Percentiles rank a stretch among this genome's conserved stretches.
phyloP scores from a whole-genome alignment of 148 eudicot species.

The Rheum nobile region DNA sequence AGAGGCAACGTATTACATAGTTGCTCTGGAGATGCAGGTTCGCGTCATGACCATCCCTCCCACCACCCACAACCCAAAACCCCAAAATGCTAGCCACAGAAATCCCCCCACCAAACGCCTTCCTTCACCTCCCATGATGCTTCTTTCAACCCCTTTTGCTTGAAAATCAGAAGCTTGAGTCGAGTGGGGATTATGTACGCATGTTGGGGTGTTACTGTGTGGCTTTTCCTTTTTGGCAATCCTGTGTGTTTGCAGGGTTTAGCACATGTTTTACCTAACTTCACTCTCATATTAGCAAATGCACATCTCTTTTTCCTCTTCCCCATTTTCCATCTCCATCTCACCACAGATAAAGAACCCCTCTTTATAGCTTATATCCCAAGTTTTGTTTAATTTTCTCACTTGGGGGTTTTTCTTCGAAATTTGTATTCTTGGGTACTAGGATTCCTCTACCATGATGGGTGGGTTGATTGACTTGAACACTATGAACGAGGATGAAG shows the following conservation, averaged over 20 bases:
- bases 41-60: not conserved
- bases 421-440: too few relatives aligned
- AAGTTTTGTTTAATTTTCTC: not conserved
- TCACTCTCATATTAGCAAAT: conserved; percentile 28
- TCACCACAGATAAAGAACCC: too few relatives aligned
- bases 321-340: conserved; percentile 6
- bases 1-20: too few relatives aligned
- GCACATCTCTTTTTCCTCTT: conserved; percentile 20
- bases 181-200: not conserved
- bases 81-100: not conserved
- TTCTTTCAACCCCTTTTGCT: not conserved
- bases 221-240: conserved; percentile 24
- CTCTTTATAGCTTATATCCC: not conserved
- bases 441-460: too few relatives aligned
- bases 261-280: conserved; percentile 40
- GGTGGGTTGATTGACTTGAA: too few relatives aligned
- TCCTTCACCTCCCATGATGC: not conserved
- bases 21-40: too few relatives aligned
- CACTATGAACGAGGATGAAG: too few relatives aligned
- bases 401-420: not conserved
- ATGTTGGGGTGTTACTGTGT: not conserved
- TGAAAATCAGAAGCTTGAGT: not conserved
- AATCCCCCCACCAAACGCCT: not conserved
- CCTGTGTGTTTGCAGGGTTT: conserved; percentile 37
- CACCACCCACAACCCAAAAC: not conserved